Evolutionary conservation across 177 flowering plant species (phyloP), one percentile per base, ranked within the genome.

Genomic region (Vitis hybrid): DNA sequence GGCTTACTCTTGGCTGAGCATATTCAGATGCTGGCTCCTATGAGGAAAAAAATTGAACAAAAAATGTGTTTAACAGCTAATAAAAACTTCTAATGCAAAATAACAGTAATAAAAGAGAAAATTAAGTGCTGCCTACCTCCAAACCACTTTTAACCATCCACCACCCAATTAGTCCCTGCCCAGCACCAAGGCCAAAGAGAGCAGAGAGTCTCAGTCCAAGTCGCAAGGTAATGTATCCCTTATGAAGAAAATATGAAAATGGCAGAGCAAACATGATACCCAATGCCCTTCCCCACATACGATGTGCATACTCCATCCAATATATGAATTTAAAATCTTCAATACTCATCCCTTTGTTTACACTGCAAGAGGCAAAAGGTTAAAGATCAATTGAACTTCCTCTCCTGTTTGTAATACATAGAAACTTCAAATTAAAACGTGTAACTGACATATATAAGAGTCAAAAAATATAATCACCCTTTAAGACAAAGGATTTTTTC

Each of bases 61-160:
- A 51, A 69, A 18, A 19, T 7, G 4, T 14, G 21, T n/a, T 26
- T 14, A 12, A 14, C 30, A 51, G 1, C 51, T 54, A 3, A 30
- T 9, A 18, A 15, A 59, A n/a, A 26, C 18, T 60, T 50, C 0
- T 17, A 50, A 56, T 57, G 10, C 13, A 23, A 11, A 26, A 5
- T 5, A 23, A 32, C 6, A 30, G 11, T 23, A 26, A 48, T 11
- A 56, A 12, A 75, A 23, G 7, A 52, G n/a, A 55, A 11, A 48
- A 23, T 19, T 8, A 72, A 48, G 14, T n/a, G 48, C 34, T 54
- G 52, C 80, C 70, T 73, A 90, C 98, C 92, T 93, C 97, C 54
- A 93, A 76, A 65, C 99, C 99, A 86, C 99, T 95, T 80, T 95
- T 95, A 32, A 95, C 99, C 99, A 95, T 95, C 99, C 98, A 95